Evolutionary conservation across 83 land plant genomes (phyloP), one percentile per base, ranked within the genome.

Genomic region (Picea abies): DNA sequence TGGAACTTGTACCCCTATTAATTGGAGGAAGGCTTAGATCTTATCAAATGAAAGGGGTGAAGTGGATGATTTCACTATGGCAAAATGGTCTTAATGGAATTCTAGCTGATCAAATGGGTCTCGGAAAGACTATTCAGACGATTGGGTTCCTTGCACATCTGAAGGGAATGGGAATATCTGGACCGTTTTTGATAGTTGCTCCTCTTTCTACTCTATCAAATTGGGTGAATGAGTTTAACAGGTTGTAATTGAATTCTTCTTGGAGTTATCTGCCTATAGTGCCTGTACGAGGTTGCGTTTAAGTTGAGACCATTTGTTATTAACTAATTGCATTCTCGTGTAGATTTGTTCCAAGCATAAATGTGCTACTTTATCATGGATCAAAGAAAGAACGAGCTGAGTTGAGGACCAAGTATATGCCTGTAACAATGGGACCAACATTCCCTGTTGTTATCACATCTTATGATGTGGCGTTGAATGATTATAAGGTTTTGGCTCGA

Each of bases 51-150:
- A 95, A 95, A 84, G 99, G 99, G 7, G 91, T 97, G 23, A 93
- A 95, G 83, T 97, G 99, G 99, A 73, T 97, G 84, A 92, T 97
- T 25, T 95, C 99, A 2, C 83, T 97, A 76, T 97, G 95, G 93
- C 91, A 95, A 83, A 97, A 97, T 90, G 98, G 98, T 14, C 88
- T 95, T 9, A 97, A 95, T 92, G 98, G 98, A 17, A 97, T 97
- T 76, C 90, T 97, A 22, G 99, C 98, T 26, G 96, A 97, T 86
- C 98, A 93, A 83, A 97, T 97, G 99, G 99, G 99, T 2, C 93
- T n/a, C n/a, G n/a, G n/a, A n/a, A n/a, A n/a, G n/a, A n/a, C n/a
- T 56, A 90, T 97, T 72, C 98, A 97, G 83, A 93, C 99, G 1
- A 94, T 97, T 80, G 97, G 87, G 11, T 88, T 97, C 81, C 90